Percentiles rank a stretch among this genome's conserved stretches.
Evolutionary conservation across 2,329 filamentous ascomycete species (phyloP).

Genomic region (Aspergillus intermedius): DNA sequence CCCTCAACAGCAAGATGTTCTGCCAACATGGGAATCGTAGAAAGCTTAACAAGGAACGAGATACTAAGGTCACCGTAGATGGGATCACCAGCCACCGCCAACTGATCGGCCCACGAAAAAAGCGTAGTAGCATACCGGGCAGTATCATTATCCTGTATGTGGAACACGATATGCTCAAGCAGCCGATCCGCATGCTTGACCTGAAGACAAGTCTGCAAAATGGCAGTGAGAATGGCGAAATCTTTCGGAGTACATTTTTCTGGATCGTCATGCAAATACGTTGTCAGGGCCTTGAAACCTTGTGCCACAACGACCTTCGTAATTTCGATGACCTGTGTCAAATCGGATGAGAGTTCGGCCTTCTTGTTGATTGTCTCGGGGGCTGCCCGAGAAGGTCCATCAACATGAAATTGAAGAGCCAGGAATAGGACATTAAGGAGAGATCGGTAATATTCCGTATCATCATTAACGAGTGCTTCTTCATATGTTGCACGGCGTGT

Average conservation of each 20-base stretch:
- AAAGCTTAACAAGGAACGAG: conserved; percentile 81
- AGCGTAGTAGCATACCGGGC: conserved; percentile 77
- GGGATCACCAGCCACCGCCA: conserved; percentile 72
- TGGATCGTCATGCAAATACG: conserved; percentile 71
- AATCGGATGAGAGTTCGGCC: conserved; percentile 34
- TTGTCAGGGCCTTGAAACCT: conserved; percentile 75
- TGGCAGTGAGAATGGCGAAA: conserved; percentile 77
- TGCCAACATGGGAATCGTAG: conserved; percentile 70
- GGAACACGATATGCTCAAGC: conserved; percentile 63
- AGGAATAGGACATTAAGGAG: conserved; percentile 82
- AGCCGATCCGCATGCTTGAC: conserved; percentile 69
- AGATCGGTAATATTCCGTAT: conserved; percentile 69
- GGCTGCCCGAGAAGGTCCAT: conserved; percentile 26
- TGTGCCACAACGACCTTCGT: conserved; percentile 70
- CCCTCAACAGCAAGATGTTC: conserved; percentile 87
- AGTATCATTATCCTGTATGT: conserved; percentile 60
- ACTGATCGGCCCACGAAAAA: conserved; percentile 87
- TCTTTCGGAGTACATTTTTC: conserved; percentile 65
- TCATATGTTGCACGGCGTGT: conserved; percentile 54
- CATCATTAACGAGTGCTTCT: conserved; percentile 49
- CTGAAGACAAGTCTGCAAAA: conserved; percentile 75
- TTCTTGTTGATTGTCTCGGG: conserved; percentile 31
- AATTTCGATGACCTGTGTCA: conserved; percentile 67
- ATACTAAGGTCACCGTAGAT: conserved; percentile 90
- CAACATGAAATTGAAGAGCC: conserved; percentile 54